Percentiles rank a stretch among this genome's conserved stretches.
These are phyloP conservation scores for Claviceps capensis DNA, from an alignment of 2,329 filamentous ascomycete genomes.

Conservation along the genomic window DNA sequence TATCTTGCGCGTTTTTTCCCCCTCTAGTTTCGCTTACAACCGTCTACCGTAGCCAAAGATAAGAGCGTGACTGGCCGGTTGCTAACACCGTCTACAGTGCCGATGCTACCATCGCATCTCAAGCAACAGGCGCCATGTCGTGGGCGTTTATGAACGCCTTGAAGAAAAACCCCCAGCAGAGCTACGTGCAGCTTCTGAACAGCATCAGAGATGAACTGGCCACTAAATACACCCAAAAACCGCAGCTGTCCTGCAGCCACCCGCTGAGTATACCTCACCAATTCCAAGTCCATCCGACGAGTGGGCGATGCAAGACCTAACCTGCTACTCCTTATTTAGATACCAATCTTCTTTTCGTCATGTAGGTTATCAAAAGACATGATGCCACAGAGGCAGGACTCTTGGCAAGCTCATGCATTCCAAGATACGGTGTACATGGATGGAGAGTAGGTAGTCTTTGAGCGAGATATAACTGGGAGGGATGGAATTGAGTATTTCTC, in stretches of 20 bases:
- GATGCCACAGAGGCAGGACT: background rate
- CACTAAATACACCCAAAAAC: constrained; percentile 83
- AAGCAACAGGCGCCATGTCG: constrained; percentile 96
- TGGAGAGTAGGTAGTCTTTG: background rate
- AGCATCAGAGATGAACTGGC: constrained; percentile 87
- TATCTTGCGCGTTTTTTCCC: constrained; percentile 17
- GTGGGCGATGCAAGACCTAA: constrained; percentile 7
- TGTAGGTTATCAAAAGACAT: constrained; percentile 26
- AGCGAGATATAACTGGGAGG: background rate
- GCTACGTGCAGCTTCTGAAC: constrained; percentile 92
- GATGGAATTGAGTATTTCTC: background rate
- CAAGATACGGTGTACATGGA: background rate
- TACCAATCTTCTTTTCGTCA: constrained; percentile 49
- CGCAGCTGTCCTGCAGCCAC: constrained; percentile 93
- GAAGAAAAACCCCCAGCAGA: constrained; percentile 95
- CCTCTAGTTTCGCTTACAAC: background rate
- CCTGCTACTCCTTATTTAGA: constrained; percentile 20
- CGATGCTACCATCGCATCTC: constrained; percentile 78
- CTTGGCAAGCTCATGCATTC: background rate
- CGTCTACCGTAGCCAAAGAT: background rate
- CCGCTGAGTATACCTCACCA: constrained; percentile 60
- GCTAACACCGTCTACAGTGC: constrained; percentile 38
- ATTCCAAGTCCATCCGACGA: constrained; percentile 3
- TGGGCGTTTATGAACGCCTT: constrained; percentile 90
- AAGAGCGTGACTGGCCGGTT: background rate